Percentiles rank a stretch among this genome's conserved stretches.
phyloP scores from a whole-genome alignment of 208 protist genomes.

The Leishmania guyanensis region DNA sequence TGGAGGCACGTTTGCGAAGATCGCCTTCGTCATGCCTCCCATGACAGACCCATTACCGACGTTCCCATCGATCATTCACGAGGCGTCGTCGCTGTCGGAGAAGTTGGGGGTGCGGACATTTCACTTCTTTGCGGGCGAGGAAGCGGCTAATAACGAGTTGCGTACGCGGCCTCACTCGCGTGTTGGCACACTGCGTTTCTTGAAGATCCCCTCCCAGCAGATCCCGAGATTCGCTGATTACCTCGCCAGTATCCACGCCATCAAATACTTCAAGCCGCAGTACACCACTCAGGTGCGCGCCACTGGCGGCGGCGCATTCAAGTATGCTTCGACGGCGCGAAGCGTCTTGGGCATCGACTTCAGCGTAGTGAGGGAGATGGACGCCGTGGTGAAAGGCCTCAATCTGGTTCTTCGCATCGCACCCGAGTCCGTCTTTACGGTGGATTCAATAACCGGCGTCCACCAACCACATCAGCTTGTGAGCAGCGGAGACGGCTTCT shows the following conservation, averaged over 20 bases:
- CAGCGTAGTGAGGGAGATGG: constrained; percentile 90
- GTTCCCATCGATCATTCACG: constrained; percentile 49
- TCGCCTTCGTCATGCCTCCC: constrained; percentile 85
- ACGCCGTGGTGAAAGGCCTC: constrained; percentile 88
- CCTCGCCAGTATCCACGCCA: constrained; percentile 33
- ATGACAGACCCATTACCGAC: constrained; percentile 10
- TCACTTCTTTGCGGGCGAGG: constrained; percentile 52
- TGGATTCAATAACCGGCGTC: constrained; percentile 60
- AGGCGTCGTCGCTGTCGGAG: constrained; percentile 82
- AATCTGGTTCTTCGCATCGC: constrained; percentile 75
- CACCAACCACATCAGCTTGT: constrained; percentile 70
- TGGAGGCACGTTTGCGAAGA: constrained; percentile 90
- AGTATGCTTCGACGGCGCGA: constrained; percentile 67
- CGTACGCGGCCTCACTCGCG: constrained; percentile 32
- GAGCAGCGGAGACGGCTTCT: constrained; percentile 40
- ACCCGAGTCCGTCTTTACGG: constrained; percentile 85
- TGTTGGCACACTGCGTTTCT: constrained; percentile 81
- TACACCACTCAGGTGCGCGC: constrained; percentile 63
- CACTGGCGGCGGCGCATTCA: constrained; percentile 92
- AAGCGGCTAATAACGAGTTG: constrained; percentile 46
- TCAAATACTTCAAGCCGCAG: constrained; percentile 46
- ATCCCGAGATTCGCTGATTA: constrained; percentile 80
- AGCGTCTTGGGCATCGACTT: constrained; percentile 62
- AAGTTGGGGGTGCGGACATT: constrained; percentile 60
- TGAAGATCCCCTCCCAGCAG: constrained; percentile 80